Percentiles rank a stretch among this genome's conserved stretches.
Evolutionary conservation across 495 filamentous ascomycete species (phyloP).

Genomic region (Daldinia loculata): DNA sequence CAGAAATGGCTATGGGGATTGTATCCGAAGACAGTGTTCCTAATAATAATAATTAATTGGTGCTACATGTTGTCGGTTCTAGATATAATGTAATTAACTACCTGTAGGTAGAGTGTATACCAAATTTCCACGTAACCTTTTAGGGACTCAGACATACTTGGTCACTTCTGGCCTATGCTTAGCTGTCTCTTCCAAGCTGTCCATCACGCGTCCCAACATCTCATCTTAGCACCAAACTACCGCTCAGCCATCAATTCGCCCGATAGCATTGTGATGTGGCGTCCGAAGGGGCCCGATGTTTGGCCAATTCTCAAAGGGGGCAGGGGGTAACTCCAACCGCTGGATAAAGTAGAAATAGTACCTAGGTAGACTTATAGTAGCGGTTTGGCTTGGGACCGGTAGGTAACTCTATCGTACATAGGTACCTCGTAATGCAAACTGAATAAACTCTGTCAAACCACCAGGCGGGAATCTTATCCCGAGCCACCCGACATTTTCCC

Average conservation of each 20-base stretch:
- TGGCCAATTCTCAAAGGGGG: too few relatives aligned
- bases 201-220: too few relatives aligned
- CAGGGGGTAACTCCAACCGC: too few relatives aligned
- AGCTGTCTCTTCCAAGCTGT: not conserved
- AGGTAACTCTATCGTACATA: too few relatives aligned
- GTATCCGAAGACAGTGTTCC: conserved; percentile 22
- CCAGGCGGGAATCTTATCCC: not conserved
- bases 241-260: not conserved
- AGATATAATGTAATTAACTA: not conserved
- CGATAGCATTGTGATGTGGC: too few relatives aligned
- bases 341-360: too few relatives aligned
- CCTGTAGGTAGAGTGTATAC: not conserved
- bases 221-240: not conserved
- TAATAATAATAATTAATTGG: not conserved
- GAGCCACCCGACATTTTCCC: not conserved
- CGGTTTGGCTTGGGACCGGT: too few relatives aligned
- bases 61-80: not conserved
- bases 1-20: conserved; percentile 21
- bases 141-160: not conserved
- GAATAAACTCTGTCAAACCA: not conserved
- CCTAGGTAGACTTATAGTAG: too few relatives aligned
- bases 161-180: not conserved
- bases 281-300: too few relatives aligned
- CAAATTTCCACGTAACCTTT: not conserved
- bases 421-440: too few relatives aligned